Conservation (phyloP, 2,329 filamentous ascomycete genomes). For the Fusarium lyarnte region DNA sequence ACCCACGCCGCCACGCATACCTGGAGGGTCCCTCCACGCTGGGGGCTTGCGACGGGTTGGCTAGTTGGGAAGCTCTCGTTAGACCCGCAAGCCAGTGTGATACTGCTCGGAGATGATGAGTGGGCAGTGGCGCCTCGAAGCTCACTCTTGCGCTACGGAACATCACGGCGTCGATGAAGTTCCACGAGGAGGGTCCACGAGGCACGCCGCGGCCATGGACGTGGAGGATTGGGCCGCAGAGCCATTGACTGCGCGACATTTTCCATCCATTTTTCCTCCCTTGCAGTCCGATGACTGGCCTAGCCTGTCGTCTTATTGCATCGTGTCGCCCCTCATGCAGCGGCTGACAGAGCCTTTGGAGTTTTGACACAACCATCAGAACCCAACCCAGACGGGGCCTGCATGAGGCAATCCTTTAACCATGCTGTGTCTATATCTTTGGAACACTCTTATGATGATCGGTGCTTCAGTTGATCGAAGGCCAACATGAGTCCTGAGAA, state of each 20-base stretch:
- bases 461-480: not conserved
- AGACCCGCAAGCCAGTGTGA: conserved; percentile 27
- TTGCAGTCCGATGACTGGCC: conserved; percentile 17
- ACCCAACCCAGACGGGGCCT: not conserved
- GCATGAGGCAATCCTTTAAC: conserved; percentile 7
- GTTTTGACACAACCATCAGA: not conserved
- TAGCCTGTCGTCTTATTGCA: not conserved
- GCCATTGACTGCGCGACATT: conserved; percentile 34
- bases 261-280: conserved; percentile 10
- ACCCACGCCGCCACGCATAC: conserved; percentile 31
- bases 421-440: not conserved
- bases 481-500: not conserved
- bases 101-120: conserved; percentile 40
- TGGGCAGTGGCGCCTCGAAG: conserved; percentile 23
- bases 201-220: conserved; percentile 27
- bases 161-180: conserved; percentile 29
- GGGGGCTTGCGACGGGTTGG: conserved; percentile 16
- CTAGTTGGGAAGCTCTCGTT: conserved; percentile 15
- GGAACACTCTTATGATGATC: not conserved
- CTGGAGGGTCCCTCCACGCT: conserved; percentile 23
- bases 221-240: conserved; percentile 19
- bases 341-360: not conserved
- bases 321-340: not conserved
- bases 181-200: conserved; percentile 31
- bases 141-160: conserved; percentile 21